These are phyloP conservation scores for Colletotrichum filicis DNA, from an alignment of 2,329 filamentous ascomycete genomes.

Conservation along the genomic window DNA sequence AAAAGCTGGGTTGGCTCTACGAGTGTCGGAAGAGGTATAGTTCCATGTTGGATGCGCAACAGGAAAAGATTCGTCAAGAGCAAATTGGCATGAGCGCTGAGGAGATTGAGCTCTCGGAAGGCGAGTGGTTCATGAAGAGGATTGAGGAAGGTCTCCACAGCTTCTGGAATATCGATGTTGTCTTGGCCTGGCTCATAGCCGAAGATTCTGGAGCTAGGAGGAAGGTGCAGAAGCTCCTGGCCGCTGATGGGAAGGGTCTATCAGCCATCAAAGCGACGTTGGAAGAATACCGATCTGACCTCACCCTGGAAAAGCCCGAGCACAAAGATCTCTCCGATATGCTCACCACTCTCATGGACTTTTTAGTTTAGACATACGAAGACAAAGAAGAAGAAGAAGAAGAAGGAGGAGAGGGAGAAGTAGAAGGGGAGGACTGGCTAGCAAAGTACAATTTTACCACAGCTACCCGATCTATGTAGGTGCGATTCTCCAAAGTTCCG, in stretches of 20 bases:
- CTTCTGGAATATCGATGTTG: constrained; percentile 84
- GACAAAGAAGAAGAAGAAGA: too few relatives aligned
- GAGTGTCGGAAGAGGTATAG: constrained; percentile 78
- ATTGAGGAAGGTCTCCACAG: constrained; percentile 88
- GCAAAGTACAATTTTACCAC: constrained; percentile 1
- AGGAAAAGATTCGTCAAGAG: constrained; percentile 66
- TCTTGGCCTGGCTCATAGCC: constrained; percentile 90
- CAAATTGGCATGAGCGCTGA: constrained; percentile 51
- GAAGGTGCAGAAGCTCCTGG: constrained; percentile 72
- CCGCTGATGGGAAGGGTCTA: constrained; percentile 75
- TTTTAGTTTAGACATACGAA: constrained; percentile 48
- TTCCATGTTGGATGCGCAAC: constrained; percentile 69
- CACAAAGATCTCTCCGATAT: constrained; percentile 69
- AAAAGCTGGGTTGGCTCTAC: constrained; percentile 81
- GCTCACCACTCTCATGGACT: constrained; percentile 63
- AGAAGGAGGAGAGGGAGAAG: too few relatives aligned
- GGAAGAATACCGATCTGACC: constrained; percentile 64
- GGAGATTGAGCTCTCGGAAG: constrained; percentile 69
- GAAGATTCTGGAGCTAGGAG: constrained; percentile 83
- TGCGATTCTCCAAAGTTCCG: not conserved
- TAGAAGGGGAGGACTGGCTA: not conserved
- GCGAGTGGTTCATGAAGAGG: constrained; percentile 79
- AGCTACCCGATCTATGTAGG: not conserved
- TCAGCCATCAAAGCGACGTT: constrained; percentile 74
- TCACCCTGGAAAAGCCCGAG: constrained; percentile 67